phyloP scores from a whole-genome alignment of 2,329 filamentous ascomycete species.

The Calcarisporium arbuscula region DNA sequence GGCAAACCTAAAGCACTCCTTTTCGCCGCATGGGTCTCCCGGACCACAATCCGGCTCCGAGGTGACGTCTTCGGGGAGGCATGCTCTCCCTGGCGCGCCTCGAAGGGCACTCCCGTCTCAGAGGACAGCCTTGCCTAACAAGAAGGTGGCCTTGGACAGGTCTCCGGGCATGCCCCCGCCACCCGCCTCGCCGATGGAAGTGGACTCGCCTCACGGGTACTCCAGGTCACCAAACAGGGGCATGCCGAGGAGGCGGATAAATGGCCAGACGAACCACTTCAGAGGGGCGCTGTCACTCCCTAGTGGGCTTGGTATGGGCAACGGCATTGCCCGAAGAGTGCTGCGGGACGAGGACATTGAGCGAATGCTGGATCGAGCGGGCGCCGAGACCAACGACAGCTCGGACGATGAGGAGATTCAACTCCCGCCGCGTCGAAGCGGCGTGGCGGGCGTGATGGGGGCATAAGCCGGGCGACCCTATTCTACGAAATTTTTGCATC shows the following conservation, averaged over 20 bases:
- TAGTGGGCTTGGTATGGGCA: constrained; percentile 38
- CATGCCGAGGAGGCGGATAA: constrained; percentile 37
- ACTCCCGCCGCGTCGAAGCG: constrained; percentile 30
- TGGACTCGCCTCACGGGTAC: constrained; percentile 28
- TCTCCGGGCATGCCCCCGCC: constrained; percentile 30
- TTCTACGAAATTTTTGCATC: not conserved
- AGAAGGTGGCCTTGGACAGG: constrained; percentile 43
- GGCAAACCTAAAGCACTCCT: constrained; percentile 51
- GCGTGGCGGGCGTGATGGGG: constrained; percentile 23
- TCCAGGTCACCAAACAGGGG: constrained; percentile 22
- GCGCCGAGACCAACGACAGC: constrained; percentile 42
- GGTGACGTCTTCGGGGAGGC: constrained; percentile 16
- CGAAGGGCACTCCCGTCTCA: constrained; percentile 47
- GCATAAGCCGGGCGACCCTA: constrained; percentile 9
- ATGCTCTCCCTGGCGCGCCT: constrained; percentile 40
- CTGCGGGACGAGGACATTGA: constrained; percentile 52
- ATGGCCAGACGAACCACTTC: constrained; percentile 30
- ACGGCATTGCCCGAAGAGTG: constrained; percentile 27
- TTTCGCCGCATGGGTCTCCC: constrained; percentile 37
- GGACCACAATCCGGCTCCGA: constrained; percentile 15
- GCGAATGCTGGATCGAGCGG: constrained; percentile 48
- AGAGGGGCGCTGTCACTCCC: constrained; percentile 41
- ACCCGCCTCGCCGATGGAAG: constrained; percentile 41
- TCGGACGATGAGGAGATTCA: constrained; percentile 54
- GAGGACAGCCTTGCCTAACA: constrained; percentile 34